These are phyloP conservation scores for Talaromyces piceae DNA, from an alignment of 2,329 filamentous ascomycete genomes.

Conservation along the genomic window DNA sequence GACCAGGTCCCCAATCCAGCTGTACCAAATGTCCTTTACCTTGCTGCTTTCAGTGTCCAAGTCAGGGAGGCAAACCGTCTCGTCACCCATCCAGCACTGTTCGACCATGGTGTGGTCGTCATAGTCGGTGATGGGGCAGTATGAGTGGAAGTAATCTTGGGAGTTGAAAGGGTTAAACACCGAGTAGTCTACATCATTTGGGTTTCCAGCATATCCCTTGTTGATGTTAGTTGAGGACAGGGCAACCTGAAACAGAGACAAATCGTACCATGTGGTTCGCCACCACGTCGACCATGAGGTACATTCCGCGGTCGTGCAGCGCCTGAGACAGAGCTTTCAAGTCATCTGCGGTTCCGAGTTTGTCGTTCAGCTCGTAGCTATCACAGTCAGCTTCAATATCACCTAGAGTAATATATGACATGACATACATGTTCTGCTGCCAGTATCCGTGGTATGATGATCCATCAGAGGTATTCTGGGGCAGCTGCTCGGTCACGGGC, in stretches of 20 bases:
- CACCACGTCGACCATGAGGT: constrained; percentile 56
- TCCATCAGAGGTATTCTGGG: constrained; percentile 29
- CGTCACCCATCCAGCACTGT: constrained; percentile 49
- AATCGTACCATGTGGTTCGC: constrained; percentile 46
- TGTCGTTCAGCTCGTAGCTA: constrained; percentile 46
- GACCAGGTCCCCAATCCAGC: constrained; percentile 55
- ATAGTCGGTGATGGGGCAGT: constrained; percentile 50
- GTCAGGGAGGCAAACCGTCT: constrained; percentile 54
- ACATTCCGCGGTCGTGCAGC: constrained; percentile 51
- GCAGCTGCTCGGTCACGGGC: constrained; percentile 35
- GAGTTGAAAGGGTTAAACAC: constrained; percentile 49
- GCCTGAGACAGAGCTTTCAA: constrained; percentile 50
- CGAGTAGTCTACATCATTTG: constrained; percentile 46
- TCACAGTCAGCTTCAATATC: not conserved
- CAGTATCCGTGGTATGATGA: constrained; percentile 45
- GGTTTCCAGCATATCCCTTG: constrained; percentile 42
- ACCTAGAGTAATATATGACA: not conserved
- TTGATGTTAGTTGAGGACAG: not conserved
- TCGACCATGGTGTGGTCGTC: constrained; percentile 39
- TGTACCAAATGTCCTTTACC: constrained; percentile 46
- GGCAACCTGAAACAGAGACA: not conserved
- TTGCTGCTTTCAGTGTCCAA: constrained; percentile 47
- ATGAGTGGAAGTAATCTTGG: constrained; percentile 52
- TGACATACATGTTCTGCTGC: constrained; percentile 39
- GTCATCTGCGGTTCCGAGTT: constrained; percentile 54